Base-by-base conservation (phyloP, 1,284 basidiomycete genomes). In the Sphaerobolus stellatus region DNA sequence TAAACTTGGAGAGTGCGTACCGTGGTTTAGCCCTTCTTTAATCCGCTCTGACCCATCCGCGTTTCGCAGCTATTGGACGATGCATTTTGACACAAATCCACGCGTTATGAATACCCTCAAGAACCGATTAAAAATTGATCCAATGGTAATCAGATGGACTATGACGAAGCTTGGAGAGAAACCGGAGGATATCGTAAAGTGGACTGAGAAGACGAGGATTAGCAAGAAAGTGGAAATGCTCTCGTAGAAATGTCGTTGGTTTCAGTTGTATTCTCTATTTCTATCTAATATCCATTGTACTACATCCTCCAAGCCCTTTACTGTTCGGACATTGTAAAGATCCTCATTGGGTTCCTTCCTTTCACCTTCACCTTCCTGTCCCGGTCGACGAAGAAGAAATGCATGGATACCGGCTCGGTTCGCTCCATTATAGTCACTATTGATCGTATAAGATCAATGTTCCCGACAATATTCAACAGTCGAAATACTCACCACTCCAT, bases 31-130 rank as follows among this genome's bases (percentile, higher is more conserved):
- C 11, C 30, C 18, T 38, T 27, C 50, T 30, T 27, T 38, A 20
- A 27, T 52, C 27, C 22, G 33, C 20, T 30, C 8, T 28, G 22
- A 16, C n/a, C n/a, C n/a, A 11, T 57, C 41, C 30, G n/a, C 28
- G 22, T 36, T 44, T 44, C 27, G 16, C 64, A 94, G 92, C 65
- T 94, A 94, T 70, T 94, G 92, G 90, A 83, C 88, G 14, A 82
- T 94, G 76, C 82, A 93, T 67, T 94, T 94, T 67, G 92, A 94
- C 74, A 83, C 90, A 3, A 89, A 89, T 7, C 91, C 92, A 7
- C 75, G 75, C 48, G 83, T 83, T 0, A 77, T 94, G 55, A 74
- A 77, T 22, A 75, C 79, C 4, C 75, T 94, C 36, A 82, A 83
- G 61, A 72, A 74, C 24, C 77, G 88, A 52, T 79, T 94, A 70